phyloP scores from a whole-genome alignment of 352 stramenopile genomes.

The Phytophthora multivora region DNA sequence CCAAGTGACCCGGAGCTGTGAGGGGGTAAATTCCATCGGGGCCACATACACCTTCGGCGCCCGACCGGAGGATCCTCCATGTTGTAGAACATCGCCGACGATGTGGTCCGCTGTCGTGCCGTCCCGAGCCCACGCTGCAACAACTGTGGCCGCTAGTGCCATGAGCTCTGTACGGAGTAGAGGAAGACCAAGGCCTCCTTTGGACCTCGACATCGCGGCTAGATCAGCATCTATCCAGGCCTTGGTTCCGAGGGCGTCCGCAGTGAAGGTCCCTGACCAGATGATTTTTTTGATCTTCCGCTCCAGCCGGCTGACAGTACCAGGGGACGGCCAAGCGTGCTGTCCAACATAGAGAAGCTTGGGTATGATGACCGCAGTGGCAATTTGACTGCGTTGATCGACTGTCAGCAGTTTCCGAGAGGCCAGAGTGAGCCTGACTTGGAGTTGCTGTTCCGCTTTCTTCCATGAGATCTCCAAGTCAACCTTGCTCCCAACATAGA shows the following conservation, averaged over 20 bases:
- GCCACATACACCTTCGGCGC: too few relatives aligned
- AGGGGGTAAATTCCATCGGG: too few relatives aligned
- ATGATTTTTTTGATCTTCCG: constrained; percentile 1
- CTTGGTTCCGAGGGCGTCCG: not conserved
- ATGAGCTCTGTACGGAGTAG: not conserved
- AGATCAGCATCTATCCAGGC: constrained; percentile 1
- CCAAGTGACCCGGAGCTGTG: too few relatives aligned
- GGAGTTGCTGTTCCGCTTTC: not conserved
- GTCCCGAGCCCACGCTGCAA: not conserved
- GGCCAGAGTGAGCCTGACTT: not conserved
- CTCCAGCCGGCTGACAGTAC: not conserved
- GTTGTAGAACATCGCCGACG: not conserved
- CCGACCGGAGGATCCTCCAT: too few relatives aligned
- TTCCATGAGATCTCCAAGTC: too few relatives aligned
- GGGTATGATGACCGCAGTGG: not conserved
- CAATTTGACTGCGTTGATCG: constrained; percentile 3
- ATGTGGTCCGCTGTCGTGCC: not conserved
- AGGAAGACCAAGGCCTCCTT: not conserved
- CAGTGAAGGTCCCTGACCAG: not conserved
- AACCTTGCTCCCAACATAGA: too few relatives aligned
- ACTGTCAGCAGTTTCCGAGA: not conserved
- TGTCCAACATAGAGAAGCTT: constrained; percentile 4
- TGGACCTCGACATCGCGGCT: not conserved
- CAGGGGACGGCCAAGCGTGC: not conserved
- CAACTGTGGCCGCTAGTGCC: not conserved